Conservation (phyloP, 2,329 filamentous ascomycete species). For the Pseudogymnoascus verrucosus region DNA sequence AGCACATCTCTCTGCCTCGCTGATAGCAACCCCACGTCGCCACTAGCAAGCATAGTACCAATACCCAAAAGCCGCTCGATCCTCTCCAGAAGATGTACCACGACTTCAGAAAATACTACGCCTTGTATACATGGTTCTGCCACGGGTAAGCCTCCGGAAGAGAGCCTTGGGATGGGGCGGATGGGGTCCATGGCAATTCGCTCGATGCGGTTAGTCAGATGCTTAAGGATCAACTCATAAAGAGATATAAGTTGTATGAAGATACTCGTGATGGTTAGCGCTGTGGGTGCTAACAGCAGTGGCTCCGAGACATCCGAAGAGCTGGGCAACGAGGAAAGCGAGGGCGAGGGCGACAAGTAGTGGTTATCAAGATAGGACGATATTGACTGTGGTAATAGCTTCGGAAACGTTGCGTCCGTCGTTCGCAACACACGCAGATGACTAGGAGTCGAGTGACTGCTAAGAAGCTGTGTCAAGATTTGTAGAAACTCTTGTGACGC, state of each 20-base stretch:
- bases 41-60: background rate
- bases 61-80: background rate
- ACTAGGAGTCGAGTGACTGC: background rate
- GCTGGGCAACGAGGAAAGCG: background rate
- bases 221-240: background rate
- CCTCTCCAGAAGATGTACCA: background rate
- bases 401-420: background rate
- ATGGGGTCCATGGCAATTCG: background rate
- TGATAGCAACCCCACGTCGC: background rate
- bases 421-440: background rate
- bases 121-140: background rate
- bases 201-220: background rate
- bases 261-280: background rate
- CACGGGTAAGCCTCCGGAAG: background rate
- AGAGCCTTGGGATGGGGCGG: background rate
- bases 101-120: background rate
- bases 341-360: background rate
- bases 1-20: slow-evolving; percentile 2
- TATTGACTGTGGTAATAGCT: background rate
- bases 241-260: background rate
- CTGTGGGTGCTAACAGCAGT: background rate
- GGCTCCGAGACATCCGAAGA: background rate
- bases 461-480: slow-evolving; percentile 1
- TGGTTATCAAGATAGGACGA: background rate
- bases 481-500: slow-evolving; percentile 2